Percentiles rank a stretch among this genome's conserved stretches.
These are phyloP conservation scores for Pestalotiopsis sp. DNA, from an alignment of 2,329 filamentous ascomycete genomes.

Conservation along the genomic window DNA sequence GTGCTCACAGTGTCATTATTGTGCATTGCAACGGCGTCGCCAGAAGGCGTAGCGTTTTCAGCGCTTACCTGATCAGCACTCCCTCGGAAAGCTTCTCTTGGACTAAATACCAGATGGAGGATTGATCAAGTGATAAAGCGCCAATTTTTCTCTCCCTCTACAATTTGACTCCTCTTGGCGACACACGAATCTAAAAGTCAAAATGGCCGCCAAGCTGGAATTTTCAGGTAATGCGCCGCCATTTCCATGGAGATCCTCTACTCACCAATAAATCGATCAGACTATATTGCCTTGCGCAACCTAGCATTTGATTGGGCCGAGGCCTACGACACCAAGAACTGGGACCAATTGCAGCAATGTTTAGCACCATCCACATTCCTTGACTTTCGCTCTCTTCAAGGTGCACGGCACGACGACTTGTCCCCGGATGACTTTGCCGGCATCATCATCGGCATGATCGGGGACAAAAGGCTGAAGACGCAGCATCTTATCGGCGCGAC, in stretches of 20 bases:
- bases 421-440: neutral
- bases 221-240: neutral
- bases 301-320: neutral
- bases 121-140: no score
- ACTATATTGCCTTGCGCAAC: neutral
- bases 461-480: neutral
- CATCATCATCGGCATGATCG: neutral
- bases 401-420: neutral
- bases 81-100: no score
- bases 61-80: no score
- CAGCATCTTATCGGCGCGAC: neutral
- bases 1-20: no score
- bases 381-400: neutral
- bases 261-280: neutral
- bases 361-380: neutral
- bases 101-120: no score
- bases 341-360: neutral
- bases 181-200: neutral
- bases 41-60: no score
- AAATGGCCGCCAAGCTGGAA: neutral
- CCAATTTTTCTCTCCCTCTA: no score
- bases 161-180: no score
- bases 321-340: neutral
- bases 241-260: neutral
- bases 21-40: no score